phyloP scores from a whole-genome alignment of 179 eudicot species.

The Silene noctiflora region DNA sequence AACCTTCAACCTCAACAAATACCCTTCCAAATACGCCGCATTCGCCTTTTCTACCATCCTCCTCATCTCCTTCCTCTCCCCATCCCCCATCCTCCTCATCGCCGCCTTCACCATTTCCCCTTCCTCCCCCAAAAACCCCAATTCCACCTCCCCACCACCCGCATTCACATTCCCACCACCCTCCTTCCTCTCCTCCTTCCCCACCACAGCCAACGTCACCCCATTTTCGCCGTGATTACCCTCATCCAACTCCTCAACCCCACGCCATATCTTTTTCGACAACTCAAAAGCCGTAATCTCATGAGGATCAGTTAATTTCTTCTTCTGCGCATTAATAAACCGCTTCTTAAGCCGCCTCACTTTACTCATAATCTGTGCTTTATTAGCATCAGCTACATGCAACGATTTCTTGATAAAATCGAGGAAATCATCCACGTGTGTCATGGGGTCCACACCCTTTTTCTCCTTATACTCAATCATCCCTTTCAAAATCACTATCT shows the following conservation, averaged over 20 bases:
- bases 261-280: conserved; percentile 40
- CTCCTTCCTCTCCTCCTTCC: not conserved
- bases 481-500: conserved; percentile 39
- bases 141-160: not conserved
- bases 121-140: conserved; percentile 1
- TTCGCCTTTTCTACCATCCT: not conserved
- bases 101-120: conserved; percentile 1
- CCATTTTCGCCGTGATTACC: not conserved
- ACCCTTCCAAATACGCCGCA: not conserved
- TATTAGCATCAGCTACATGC: conserved; percentile 35
- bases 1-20: conserved; percentile 19
- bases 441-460: conserved; percentile 34
- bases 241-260: not conserved
- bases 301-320: conserved; percentile 31
- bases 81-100: not conserved
- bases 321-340: conserved; percentile 31
- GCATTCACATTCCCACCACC: not conserved
- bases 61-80: conserved; percentile 3
- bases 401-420: conserved; percentile 36
- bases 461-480: conserved; percentile 36
- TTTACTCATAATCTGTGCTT: conserved; percentile 37
- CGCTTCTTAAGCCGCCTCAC: conserved; percentile 36
- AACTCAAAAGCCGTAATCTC: conserved; percentile 33
- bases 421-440: conserved; percentile 25
- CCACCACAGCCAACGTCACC: not conserved